A percentile compares a stretch with the other conserved stretches of the same genome.
Conservation (phyloP, 805 yeast species). For the Nakazawaea wickerhamii region DNA sequence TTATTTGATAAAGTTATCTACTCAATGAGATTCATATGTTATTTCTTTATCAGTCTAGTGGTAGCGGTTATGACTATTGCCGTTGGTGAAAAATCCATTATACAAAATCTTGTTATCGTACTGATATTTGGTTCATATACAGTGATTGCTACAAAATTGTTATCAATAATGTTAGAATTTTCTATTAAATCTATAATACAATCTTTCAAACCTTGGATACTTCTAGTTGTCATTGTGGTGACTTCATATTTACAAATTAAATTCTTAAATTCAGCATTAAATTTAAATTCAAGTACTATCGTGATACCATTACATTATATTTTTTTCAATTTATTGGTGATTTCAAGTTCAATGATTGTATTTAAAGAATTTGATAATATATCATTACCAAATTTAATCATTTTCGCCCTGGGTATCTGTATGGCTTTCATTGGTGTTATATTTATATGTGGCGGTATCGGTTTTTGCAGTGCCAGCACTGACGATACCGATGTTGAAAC, state of each 20-base stretch:
- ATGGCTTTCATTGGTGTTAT: conserved; percentile 38
- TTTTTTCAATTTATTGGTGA: conserved; percentile 38
- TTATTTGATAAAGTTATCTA: conserved; percentile 22
- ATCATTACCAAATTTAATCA: conserved; percentile 16
- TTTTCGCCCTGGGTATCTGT: conserved; percentile 30
- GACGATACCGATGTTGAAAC: neutral
- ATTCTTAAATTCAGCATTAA: conserved; percentile 33
- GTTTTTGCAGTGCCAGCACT: neutral
- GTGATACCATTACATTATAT: conserved; percentile 48
- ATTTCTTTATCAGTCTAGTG: conserved; percentile 20
- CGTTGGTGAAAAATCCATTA: conserved; percentile 18
- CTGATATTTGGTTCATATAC: conserved; percentile 44
- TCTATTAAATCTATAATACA: conserved; percentile 19
- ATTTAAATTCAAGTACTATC: conserved; percentile 35
- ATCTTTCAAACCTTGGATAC: conserved; percentile 26
- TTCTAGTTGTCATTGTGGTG: conserved; percentile 26
- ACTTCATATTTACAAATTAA: conserved; percentile 37
- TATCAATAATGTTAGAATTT: conserved; percentile 28
- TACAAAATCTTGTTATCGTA: conserved; percentile 30
- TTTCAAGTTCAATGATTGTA: conserved; percentile 35
- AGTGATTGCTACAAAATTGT: conserved; percentile 38
- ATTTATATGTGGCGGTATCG: conserved; percentile 21
- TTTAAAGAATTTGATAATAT: conserved; percentile 34
- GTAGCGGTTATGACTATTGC: conserved; percentile 6
- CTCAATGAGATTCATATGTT: conserved; percentile 22